Conservation (phyloP, 805 yeast species). For the Hemisphaericaspora nanyangensis region DNA sequence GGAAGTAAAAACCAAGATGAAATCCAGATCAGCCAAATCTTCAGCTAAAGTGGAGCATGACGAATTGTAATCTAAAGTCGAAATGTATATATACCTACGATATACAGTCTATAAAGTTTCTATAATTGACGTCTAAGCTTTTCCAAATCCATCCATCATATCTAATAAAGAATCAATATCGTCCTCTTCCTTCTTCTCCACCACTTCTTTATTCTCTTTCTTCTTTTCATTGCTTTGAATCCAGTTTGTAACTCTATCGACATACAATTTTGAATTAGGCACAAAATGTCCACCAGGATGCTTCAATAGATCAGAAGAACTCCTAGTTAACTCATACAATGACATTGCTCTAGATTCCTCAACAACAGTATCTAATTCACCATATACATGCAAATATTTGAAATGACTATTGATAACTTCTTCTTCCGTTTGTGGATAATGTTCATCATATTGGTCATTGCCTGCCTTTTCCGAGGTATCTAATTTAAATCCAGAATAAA, state of each 20-base stretch:
- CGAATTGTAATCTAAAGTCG: slow-evolving; percentile 9
- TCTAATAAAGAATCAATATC: slow-evolving; percentile 31
- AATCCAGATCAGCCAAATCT: too few species aligned
- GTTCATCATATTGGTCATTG: slow-evolving; percentile 20
- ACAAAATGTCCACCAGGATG: slow-evolving; percentile 99
- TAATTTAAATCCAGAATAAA: slow-evolving; percentile 62
- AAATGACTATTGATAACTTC: slow-evolving; percentile 22
- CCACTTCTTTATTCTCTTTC: slow-evolving; percentile 11
- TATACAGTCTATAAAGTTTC: slow-evolving; percentile 3
- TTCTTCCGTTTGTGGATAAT: slow-evolving; percentile 21
- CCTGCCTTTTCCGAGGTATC: slow-evolving; percentile 23
- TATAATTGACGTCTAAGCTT: slow-evolving; percentile 8
- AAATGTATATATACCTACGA: too few species aligned
- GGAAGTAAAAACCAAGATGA: too few species aligned
- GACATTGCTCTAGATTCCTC: slow-evolving; percentile 64
- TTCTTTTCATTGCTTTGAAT: slow-evolving; percentile 18
- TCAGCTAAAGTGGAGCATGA: slow-evolving; percentile 6
- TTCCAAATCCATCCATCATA: slow-evolving; percentile 33
- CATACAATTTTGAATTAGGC: slow-evolving; percentile 68
- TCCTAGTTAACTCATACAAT: slow-evolving; percentile 40
- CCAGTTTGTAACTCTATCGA: slow-evolving; percentile 41
- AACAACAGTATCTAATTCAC: slow-evolving; percentile 85
- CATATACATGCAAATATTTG: slow-evolving; percentile 66
- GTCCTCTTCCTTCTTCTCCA: slow-evolving; percentile 16
- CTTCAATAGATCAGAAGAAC: slow-evolving; percentile 55